phyloP scores from a whole-genome alignment of 345 rosid genomes.

The Populus nigra region DNA sequence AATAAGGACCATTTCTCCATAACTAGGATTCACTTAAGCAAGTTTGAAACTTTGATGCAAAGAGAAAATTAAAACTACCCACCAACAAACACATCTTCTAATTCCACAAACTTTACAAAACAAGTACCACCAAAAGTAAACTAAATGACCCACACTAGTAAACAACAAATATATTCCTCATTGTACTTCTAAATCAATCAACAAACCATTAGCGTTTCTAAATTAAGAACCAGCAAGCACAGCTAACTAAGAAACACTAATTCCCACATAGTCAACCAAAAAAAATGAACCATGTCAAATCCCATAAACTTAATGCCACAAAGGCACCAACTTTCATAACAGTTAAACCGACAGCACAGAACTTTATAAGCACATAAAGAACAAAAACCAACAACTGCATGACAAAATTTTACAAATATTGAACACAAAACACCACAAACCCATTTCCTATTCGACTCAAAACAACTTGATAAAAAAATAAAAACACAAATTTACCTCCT shows the following conservation, averaged over 20 bases:
- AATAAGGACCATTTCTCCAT: background rate
- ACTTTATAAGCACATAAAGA: background rate
- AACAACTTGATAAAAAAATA: background rate
- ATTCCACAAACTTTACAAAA: background rate
- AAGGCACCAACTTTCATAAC: background rate
- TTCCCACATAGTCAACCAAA: background rate
- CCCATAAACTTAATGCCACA: background rate
- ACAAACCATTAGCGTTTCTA: background rate
- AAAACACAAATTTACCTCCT: slow-evolving; percentile 22
- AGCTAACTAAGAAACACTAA: background rate
- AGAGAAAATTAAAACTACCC: background rate
- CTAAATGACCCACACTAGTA: background rate
- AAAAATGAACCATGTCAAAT: background rate
- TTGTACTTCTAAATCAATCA: background rate
- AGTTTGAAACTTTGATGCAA: background rate
- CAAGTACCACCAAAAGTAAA: background rate
- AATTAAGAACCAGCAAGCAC: background rate
- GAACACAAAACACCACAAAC: background rate
- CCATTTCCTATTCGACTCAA: background rate
- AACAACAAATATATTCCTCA: background rate
- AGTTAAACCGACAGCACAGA: background rate
- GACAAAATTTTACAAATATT: background rate
- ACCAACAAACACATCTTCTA: background rate
- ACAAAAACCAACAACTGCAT: background rate
- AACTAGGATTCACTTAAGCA: background rate